Conservation (phyloP, 495 filamentous ascomycete species). For the Penicillium macrosclerotiorum region DNA sequence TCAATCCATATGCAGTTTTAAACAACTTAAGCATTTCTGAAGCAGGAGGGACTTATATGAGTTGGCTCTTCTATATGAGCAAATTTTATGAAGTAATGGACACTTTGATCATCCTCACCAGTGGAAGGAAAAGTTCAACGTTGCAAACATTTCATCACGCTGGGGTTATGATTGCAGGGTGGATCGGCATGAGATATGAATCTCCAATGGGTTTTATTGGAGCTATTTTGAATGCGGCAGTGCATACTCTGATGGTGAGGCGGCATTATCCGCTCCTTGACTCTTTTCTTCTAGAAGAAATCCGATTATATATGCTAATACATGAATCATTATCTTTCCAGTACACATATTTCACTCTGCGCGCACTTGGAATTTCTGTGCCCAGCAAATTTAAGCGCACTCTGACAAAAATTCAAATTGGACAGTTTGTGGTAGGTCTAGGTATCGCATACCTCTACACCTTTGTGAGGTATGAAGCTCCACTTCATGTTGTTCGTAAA, state of each 20-base stretch:
- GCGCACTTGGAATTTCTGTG: conserved; percentile 11
- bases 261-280: background rate
- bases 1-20: conserved; percentile 1
- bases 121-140: conserved; percentile 76
- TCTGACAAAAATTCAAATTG: conserved; percentile 17
- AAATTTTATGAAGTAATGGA: conserved; percentile 93
- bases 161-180: conserved; percentile 73
- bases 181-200: conserved; percentile 10
- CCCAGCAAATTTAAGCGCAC: conserved; percentile 10
- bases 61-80: conserved; percentile 88
- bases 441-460: conserved; percentile 2
- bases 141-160: conserved; percentile 89
- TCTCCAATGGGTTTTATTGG: conserved; percentile 57
- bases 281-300: background rate
- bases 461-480: conserved; percentile 12
- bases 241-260: conserved; percentile 79
- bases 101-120: conserved; percentile 78
- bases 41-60: conserved; percentile 25
- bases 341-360: conserved; percentile 19
- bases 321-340: background rate
- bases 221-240: conserved; percentile 73
- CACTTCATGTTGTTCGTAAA: background rate
- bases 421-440: conserved; percentile 14
- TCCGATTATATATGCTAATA: background rate
- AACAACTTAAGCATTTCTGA: background rate